phyloP scores from a whole-genome alignment of 2,329 filamentous ascomycete genomes.

The Acrocalymma vagum region DNA sequence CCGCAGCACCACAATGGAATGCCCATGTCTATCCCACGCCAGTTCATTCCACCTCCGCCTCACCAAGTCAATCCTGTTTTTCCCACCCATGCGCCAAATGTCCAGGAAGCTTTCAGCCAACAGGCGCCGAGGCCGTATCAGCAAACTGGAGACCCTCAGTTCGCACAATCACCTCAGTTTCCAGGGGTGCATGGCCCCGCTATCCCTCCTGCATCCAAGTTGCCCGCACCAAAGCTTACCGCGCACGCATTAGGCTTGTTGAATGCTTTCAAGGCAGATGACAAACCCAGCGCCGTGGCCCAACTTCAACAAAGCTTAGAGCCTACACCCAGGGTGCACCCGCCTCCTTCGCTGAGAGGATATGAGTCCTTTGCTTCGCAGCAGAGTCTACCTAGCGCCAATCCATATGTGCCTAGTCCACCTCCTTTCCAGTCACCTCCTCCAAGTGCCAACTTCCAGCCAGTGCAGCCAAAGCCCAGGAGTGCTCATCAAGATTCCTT shows the following conservation, averaged over 20 bases:
- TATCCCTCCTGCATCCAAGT: constrained; percentile 64
- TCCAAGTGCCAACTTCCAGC: constrained; percentile 28
- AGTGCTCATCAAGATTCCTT: constrained; percentile 55
- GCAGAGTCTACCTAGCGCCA: constrained; percentile 30
- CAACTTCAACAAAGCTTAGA: no score
- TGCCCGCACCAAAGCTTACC: constrained; percentile 67
- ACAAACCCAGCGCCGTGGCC: constrained; percentile 32
- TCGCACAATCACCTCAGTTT: constrained; percentile 49
- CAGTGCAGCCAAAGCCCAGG: constrained; percentile 45
- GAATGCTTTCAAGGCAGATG: constrained; percentile 62
- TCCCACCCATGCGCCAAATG: constrained; percentile 19
- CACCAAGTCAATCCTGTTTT: constrained; percentile 15
- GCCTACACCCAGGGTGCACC: constrained; percentile 17
- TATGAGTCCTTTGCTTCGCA: no score
- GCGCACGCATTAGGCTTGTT: constrained; percentile 66
- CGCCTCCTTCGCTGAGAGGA: no score
- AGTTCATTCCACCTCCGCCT: constrained; percentile 31
- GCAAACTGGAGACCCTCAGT: constrained; percentile 50
- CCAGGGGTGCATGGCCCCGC: constrained; percentile 51
- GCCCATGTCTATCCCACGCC: constrained; percentile 24
- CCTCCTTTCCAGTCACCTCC: constrained; percentile 40
- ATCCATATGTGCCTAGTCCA: constrained; percentile 33
- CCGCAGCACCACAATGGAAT: constrained; percentile 31
- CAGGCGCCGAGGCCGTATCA: constrained; percentile 55
- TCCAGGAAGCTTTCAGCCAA: constrained; percentile 32